Conservation (phyloP, 2,329 filamentous ascomycete genomes). For the Verticillium alfalfae region DNA sequence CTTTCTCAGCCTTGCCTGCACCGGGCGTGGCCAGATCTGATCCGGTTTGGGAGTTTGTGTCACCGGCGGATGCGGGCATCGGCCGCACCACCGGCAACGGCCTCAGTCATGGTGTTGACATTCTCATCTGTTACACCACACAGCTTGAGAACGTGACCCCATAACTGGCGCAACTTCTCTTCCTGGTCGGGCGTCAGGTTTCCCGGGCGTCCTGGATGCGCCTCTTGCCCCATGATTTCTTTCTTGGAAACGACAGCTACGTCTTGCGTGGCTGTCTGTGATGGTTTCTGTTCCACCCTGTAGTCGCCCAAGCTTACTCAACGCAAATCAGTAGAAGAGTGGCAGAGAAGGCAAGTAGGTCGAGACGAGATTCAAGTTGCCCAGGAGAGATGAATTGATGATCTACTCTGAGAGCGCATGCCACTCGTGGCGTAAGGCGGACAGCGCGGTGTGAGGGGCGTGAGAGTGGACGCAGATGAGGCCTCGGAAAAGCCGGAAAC, state of each 20-base stretch:
- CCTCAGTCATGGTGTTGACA: constrained; percentile 16
- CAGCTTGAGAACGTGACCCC: constrained; percentile 69
- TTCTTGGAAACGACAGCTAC: not conserved
- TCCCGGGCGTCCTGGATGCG: constrained; percentile 68
- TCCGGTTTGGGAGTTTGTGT: constrained; percentile 11
- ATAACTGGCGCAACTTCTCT: constrained; percentile 81
- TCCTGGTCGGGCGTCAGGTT: constrained; percentile 89
- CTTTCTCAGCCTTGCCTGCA: constrained; percentile 13
- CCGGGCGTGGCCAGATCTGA: not conserved
- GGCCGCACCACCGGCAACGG: constrained; percentile 20
- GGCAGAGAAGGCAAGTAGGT: constrained; percentile 4
- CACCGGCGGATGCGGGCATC: constrained; percentile 19
- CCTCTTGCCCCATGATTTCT: constrained; percentile 32
- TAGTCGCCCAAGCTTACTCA: constrained; percentile 4
- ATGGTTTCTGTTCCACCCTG: not conserved
- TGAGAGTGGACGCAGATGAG: not conserved
- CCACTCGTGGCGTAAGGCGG: not conserved
- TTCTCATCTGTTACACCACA: constrained; percentile 52
- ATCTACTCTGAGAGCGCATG: not conserved
- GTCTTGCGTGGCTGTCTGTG: not conserved
- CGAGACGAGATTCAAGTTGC: constrained; percentile 8
- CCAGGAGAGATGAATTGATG: not conserved
- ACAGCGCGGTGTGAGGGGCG: not conserved
- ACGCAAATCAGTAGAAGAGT: constrained; percentile 8
- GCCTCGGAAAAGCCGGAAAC: not conserved